Percentiles rank a stretch among this genome's conserved stretches.
Evolutionary conservation across 164 flowering plant species (phyloP).

Genomic region (Piper betle): DNA sequence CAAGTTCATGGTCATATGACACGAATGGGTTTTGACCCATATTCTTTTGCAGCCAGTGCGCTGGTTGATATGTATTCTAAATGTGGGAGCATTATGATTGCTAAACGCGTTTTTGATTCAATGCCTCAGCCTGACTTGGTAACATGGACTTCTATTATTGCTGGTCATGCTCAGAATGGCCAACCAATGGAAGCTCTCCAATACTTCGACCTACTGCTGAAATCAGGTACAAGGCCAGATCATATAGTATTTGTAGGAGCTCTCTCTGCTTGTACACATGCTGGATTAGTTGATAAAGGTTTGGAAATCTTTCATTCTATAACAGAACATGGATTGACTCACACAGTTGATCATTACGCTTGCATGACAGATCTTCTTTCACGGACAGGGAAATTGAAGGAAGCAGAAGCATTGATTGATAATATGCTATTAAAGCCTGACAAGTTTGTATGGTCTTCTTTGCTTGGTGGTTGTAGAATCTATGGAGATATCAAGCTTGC

Average conservation of each 20-base stretch:
- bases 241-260: conserved; percentile 22
- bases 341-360: conserved; percentile 21
- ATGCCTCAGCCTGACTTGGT: conserved; percentile 18
- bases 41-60: conserved; percentile 16
- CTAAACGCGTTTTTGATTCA: conserved; percentile 12
- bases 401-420: conserved; percentile 20
- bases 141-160: conserved; percentile 24
- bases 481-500: conserved; percentile 20
- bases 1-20: conserved; percentile 24
- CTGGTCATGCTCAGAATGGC: conserved; percentile 23
- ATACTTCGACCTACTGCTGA: conserved; percentile 18
- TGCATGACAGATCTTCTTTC: conserved; percentile 22
- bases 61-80: conserved; percentile 24
- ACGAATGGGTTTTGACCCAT: conserved; percentile 14
- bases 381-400: conserved; percentile 17
- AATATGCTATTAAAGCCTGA: conserved; percentile 23
- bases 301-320: conserved; percentile 18
- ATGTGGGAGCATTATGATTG: conserved; percentile 20
- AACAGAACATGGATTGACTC: conserved; percentile 17
- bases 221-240: conserved; percentile 18
- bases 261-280: conserved; percentile 26
- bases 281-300: conserved; percentile 23
- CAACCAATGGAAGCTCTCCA: conserved; percentile 18
- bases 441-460: conserved; percentile 23
- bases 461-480: conserved; percentile 23